Base-by-base conservation (phyloP, 495 filamentous ascomycete species). In the Sphaerosporella brunnea region DNA sequence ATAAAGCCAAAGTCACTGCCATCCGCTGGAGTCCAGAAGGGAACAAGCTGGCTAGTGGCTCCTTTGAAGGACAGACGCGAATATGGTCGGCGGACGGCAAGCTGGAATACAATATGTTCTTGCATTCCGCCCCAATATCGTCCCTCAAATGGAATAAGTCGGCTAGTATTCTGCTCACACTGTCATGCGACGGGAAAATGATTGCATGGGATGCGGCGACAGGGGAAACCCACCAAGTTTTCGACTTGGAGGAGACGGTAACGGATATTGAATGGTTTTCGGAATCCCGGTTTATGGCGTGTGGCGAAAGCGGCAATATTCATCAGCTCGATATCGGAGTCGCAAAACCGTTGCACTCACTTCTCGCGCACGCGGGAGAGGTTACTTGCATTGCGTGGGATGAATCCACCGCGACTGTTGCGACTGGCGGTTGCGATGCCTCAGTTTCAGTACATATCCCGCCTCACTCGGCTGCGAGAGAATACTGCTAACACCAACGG, bases 11-110 rank as follows among this genome's bases (percentile, higher is more conserved):
- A 1, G 70, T 75, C 23, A 75, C 71, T 13, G 73, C 77, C 13
- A 71, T 87, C 53, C 73, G 79, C 18, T 92, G 84, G 84, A 78
- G 78, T 51, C 69, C 67, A 8, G 63, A 72, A 32, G 84, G 84
- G 13, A 61, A 70, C 13, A 65, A 72, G 37, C 67, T 92, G 43
- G 83, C 82, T 16, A 67, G 85, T 19, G 79, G 79, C 24, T 78
- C 76, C 36, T 79, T 68, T 48, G 71, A 73, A 44, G 77, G 78
- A 10, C 69, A 74, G 18, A 74, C 84, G 23, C 74, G 72, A 49
- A 73, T 85, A 62, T 84, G 80, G 66, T 70, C 73, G 9, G 64
- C 68, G 4, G 69, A 76, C 37, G 81, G 82, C n/a, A 47, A 56
- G 21, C 56, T 62, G 40, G 45, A 45, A 16, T 68, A 23, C 63